A percentile compares a stretch with the other conserved stretches of the same genome.
Evolutionary conservation across 1,284 basidiomycete species (phyloP).

Genomic region (Sanghuangporus sanghuang): DNA sequence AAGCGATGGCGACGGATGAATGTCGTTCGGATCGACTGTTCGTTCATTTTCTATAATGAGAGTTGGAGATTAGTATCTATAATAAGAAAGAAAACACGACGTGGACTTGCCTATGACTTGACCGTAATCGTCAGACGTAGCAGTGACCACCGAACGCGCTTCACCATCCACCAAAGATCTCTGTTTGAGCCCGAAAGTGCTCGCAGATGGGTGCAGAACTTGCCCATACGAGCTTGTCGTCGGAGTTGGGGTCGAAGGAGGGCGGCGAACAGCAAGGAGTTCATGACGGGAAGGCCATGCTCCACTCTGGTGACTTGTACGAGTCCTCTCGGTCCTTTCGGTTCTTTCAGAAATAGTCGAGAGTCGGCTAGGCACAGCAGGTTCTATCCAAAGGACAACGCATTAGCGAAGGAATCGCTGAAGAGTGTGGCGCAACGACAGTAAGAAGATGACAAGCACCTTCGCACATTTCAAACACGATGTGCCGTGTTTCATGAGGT

Average conservation of each 20-base stretch:
- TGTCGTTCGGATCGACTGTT: slow-evolving; percentile 51
- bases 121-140: slow-evolving; percentile 53
- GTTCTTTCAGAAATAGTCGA: slow-evolving; percentile 19
- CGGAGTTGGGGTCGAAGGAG: slow-evolving; percentile 11
- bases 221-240: slow-evolving; percentile 17
- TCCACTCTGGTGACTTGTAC: slow-evolving; percentile 9
- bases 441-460: slow-evolving; percentile 27
- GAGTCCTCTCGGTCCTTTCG: slow-evolving; percentile 11
- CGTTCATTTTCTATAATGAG: slow-evolving; percentile 18
- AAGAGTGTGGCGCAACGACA: not conserved
- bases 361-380: not conserved
- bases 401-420: not conserved
- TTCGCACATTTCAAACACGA: slow-evolving; percentile 23
- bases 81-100: not conserved
- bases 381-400: not conserved
- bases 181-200: slow-evolving; percentile 5
- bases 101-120: slow-evolving; percentile 46
- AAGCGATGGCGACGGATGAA: slow-evolving; percentile 57
- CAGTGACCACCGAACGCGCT: slow-evolving; percentile 33
- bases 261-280: slow-evolving; percentile 8
- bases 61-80: not conserved
- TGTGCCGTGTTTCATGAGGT: not conserved
- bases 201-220: slow-evolving; percentile 12
- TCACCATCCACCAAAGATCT: not conserved
- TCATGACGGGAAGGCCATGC: slow-evolving; percentile 16